Evolutionary conservation across 2,329 filamentous ascomycete species (phyloP), one percentile per base, ranked within the genome.

Genomic region (Hypoxylon sp.): DNA sequence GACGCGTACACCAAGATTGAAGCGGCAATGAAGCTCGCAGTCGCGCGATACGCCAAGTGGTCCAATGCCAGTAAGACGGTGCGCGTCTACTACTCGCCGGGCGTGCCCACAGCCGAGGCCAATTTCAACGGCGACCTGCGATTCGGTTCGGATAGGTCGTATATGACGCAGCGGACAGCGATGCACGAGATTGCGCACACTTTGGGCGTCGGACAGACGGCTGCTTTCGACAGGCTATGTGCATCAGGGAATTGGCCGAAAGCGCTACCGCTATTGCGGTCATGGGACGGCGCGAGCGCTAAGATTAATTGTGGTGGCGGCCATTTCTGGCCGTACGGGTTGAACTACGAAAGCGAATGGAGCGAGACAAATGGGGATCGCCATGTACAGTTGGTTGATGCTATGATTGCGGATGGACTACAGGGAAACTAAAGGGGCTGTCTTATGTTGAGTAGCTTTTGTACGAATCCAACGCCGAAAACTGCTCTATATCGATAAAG

Each of bases 141-240:
- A 13, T 85, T 85, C 73, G 83, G 83, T 4, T 76, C 78, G 11
- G 78, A 84, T 77, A 73, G 83, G 8, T 68, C 79, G 0, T 85
- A 83, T 77, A 85, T 85, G 83, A 84, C 74, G 52, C 81, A 85
- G 74, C 82, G 83, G 13, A 84, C 82, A 2, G 83, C 83, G 4
- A 77, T 85, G 72, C 83, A 85, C 70, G 83, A 85, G 76, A 83
- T 84, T 47, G 69, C 82, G 1, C 83, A 85, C 72, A 84, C 83
- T 0, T 79, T 85, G 4, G 83, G 83, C 3, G 77, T 85, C n/a
- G 83, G 83, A 0, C 81, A 82, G 76, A 83, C 82, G 3, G 68
- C 73, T 6, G 78, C 77, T 8, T 85, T 84, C 67, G 71, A 82
- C 63, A 55, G 65, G 11, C 71, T 73, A 35, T 85, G 83, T 72